These are phyloP conservation scores for Castanea mollissima DNA, from an alignment of 306 rosid genomes.

Conservation along the genomic window DNA sequence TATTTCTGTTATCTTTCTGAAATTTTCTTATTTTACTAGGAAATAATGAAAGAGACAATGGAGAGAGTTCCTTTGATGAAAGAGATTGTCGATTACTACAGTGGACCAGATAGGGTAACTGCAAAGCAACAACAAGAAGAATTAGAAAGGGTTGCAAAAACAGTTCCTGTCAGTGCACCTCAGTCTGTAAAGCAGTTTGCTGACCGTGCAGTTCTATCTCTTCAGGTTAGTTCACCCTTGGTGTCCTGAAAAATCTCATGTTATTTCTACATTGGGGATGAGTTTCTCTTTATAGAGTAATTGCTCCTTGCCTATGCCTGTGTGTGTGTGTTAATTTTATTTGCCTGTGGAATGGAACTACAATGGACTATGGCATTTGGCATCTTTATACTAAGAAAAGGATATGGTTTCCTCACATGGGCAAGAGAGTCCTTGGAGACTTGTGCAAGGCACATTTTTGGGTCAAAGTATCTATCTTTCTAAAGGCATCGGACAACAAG, in stretches of 20 bases:
- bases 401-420: neutral
- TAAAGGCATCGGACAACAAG: neutral
- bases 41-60: constrained; percentile 73
- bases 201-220: constrained; percentile 75
- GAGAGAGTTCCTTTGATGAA: constrained; percentile 74
- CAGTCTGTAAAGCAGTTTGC: constrained; percentile 76
- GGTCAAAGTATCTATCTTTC: neutral
- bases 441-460: neutral
- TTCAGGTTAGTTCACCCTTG: constrained; percentile 60
- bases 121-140: constrained; percentile 78
- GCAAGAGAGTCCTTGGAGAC: neutral
- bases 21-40: constrained; percentile 43
- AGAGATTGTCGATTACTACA: constrained; percentile 80
- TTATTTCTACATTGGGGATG: constrained; percentile 5
- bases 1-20: constrained; percentile 22
- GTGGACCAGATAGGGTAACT: constrained; percentile 87
- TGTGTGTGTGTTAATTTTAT: neutral
- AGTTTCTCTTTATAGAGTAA: constrained; percentile 4
- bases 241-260: constrained; percentile 15
- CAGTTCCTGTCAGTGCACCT: constrained; percentile 67
- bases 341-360: neutral
- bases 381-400: neutral
- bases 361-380: neutral
- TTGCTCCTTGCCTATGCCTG: constrained; percentile 13
- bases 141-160: constrained; percentile 83